Base-by-base conservation (phyloP, 2,329 filamentous ascomycete species). In the Phaeosphaeria sp. region DNA sequence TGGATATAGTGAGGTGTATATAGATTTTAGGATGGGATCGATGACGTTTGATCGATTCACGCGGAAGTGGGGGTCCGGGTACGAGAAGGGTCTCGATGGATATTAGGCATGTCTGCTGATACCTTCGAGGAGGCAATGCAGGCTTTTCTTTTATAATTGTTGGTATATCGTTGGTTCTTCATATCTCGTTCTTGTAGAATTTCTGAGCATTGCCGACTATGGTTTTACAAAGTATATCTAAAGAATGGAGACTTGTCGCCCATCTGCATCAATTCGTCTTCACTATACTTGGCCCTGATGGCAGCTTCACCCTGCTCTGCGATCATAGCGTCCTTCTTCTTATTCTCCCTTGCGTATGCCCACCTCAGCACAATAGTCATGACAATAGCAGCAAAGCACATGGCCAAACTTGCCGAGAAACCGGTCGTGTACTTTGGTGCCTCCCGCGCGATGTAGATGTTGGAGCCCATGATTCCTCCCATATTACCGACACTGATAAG, bases 401-500 rank as follows among this genome's bases (percentile, higher is more conserved):
- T 76, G 1, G 77, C 82, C 41, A 86, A 70, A 55, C 77, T 77
- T 0, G 80, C 78, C 0, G 80, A 78, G 62, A 84, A 86, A 0
- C 84, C 84, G 0, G 81, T 82, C 36, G 64, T 73, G 62, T 84
- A 87, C 27, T 70, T 69, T 0, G 84, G 84, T 49, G 75, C 77
- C 65, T 87, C 81, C 0, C 69, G 67, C 2, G 74, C 65, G 33
- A 85, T 66, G 62, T 82, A 87, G 53, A 85, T 80, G 61, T 85
- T 85, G 44, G 77, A 79, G 0, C 73, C 73, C 72, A 75, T 75
- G 58, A 76, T 76, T 11, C 73, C 73, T 2, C 73, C 73, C 54
- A 80, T 72, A 66, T 85, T 85, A 13, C 84, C 84, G 5, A 84
- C 77, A 3, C 64, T 65, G 20, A 57, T 80, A 63, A 63, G 76